Evolutionary conservation across 345 rosid genomes (phyloP).

Genomic region (Clausena lansium): DNA sequence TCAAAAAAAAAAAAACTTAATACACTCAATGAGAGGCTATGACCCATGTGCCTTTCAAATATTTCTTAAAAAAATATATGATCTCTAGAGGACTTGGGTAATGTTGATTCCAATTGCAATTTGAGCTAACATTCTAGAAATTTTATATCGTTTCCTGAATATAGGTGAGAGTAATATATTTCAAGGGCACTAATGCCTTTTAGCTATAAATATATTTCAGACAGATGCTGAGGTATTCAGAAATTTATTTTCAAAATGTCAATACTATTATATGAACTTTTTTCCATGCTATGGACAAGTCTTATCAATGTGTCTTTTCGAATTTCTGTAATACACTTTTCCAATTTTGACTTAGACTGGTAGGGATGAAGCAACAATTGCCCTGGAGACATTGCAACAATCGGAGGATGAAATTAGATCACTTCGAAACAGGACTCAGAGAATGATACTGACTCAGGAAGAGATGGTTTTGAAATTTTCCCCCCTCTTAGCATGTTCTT

Average conservation of each 20-base stretch:
- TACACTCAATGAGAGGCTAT: background rate
- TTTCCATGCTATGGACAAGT: background rate
- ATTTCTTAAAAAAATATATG: background rate
- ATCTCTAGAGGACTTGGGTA: background rate
- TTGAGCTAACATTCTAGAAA: background rate
- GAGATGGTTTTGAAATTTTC: slow-evolving; percentile 65
- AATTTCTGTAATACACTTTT: slow-evolving; percentile 7
- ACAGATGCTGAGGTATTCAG: slow-evolving; percentile 72
- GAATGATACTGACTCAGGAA: slow-evolving; percentile 76
- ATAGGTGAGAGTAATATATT: background rate
- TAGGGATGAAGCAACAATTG: slow-evolving; percentile 67
- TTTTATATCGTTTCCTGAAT: too few species aligned
- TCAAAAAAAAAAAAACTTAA: too few species aligned
- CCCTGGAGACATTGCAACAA: slow-evolving; percentile 64
- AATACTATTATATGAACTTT: slow-evolving; percentile 9
- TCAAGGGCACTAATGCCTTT: background rate
- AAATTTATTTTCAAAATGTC: slow-evolving; percentile 6
- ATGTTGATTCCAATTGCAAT: background rate
- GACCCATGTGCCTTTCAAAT: background rate
- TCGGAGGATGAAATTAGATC: slow-evolving; percentile 56
- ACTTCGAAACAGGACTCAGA: slow-evolving; percentile 63
- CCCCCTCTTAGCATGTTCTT: slow-evolving; percentile 9
- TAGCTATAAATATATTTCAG: too few species aligned
- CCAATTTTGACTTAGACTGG: slow-evolving; percentile 46
- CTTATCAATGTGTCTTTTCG: background rate